Conservation (phyloP, 257 asterid genomes). For the Jacaranda copaia region DNA sequence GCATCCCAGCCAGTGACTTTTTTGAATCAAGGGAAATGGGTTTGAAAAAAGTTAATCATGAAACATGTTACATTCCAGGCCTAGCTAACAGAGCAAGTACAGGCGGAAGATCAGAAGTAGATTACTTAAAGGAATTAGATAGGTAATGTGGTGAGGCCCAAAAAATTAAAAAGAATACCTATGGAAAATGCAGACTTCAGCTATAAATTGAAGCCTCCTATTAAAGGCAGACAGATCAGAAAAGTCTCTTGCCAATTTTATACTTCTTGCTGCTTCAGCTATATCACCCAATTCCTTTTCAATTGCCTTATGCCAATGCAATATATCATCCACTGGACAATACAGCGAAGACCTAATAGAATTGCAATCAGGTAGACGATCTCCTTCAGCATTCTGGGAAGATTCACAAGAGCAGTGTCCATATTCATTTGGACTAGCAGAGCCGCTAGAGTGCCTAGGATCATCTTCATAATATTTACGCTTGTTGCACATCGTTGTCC, state of each 20-base stretch:
- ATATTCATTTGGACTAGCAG: constrained; percentile 42
- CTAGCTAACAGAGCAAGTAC: background rate
- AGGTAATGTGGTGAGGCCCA: background rate
- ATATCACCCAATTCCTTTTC: constrained; percentile 88
- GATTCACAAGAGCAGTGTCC: constrained; percentile 63
- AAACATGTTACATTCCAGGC: background rate
- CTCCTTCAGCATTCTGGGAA: constrained; percentile 47
- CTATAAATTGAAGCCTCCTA: constrained; percentile 90
- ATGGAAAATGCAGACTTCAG: constrained; percentile 97
- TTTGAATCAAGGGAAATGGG: background rate
- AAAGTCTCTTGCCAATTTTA: constrained; percentile 85
- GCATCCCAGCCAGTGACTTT: background rate
- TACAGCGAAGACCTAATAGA: constrained; percentile 41
- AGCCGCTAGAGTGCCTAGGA: constrained; percentile 45
- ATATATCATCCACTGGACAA: constrained; percentile 83
- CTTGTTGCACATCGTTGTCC: constrained; percentile 69
- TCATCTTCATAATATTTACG: constrained; percentile 74
- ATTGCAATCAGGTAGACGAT: constrained; percentile 48
- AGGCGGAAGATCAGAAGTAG: background rate
- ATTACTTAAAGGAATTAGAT: background rate
- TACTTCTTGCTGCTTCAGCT: constrained; percentile 82
- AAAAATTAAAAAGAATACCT: constrained; percentile 53
- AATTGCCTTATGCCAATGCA: constrained; percentile 95
- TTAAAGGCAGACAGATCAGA: constrained; percentile 78
- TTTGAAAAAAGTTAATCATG: background rate